phyloP scores from a whole-genome alignment of 1,284 basidiomycete genomes.

The Gymnopus androsaceus region DNA sequence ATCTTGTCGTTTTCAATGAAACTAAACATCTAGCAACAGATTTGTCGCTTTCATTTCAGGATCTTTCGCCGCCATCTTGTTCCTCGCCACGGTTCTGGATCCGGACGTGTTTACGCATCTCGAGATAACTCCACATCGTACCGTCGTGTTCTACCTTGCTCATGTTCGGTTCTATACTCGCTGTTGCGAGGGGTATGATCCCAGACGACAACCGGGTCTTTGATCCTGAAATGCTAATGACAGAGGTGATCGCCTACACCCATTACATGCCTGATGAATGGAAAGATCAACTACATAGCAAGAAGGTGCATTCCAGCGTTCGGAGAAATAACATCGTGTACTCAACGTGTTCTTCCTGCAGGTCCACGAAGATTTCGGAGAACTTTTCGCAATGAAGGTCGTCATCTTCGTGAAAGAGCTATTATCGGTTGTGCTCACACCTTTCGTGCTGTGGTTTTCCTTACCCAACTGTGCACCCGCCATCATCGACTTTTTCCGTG shows the following conservation, averaged over 20 bases:
- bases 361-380: constrained; percentile 89
- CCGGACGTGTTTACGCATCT: constrained; percentile 92
- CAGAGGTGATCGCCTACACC: constrained; percentile 88
- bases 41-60: constrained; percentile 96
- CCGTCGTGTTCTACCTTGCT: constrained; percentile 90
- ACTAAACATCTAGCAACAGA: constrained; percentile 38
- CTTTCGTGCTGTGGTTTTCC: constrained; percentile 92
- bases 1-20: not conserved
- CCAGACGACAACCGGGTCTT: constrained; percentile 93
- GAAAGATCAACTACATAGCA: constrained; percentile 88
- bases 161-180: constrained; percentile 88
- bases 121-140: constrained; percentile 91
- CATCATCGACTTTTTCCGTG: constrained; percentile 94
- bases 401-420: constrained; percentile 87
- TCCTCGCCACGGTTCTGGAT: constrained; percentile 89
- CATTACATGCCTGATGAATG: constrained; percentile 95
- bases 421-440: constrained; percentile 89
- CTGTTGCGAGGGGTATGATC: constrained; percentile 91
- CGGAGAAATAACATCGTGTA: not conserved
- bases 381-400: constrained; percentile 88
- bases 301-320: constrained; percentile 55
- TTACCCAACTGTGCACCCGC: constrained; percentile 86
- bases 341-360: constrained; percentile 30
- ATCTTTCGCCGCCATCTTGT: constrained; percentile 92
- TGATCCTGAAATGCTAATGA: constrained; percentile 91